Evolutionary conservation across 2,329 filamentous ascomycete genomes (phyloP), one percentile per base, ranked within the genome.

Genomic region (Hypoxylon sp.): DNA sequence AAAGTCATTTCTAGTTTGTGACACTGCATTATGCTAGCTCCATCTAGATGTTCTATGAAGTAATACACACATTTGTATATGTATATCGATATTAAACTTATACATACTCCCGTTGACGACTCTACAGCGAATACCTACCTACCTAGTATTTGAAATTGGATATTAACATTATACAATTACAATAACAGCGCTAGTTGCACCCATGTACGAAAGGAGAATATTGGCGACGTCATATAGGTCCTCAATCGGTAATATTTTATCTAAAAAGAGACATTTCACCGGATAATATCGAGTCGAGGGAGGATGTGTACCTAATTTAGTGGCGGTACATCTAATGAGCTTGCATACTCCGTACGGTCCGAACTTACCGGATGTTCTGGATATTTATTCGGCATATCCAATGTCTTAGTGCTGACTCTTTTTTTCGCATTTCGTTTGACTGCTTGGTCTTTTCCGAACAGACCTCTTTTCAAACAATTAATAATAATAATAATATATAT

Each of bases 301-400:
- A 17, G 46, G 23, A 3, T 9, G 19, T 43, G 21, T 55, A 63
- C n/a, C 32, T 56, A 65, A 63, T 63, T 55, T 63, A 58, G 21
- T 41, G 50, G 45, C 41, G 11, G 19, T 60, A 60, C 23, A 57
- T 43, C 41, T 59, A 48, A 61, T 28, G 34, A 59, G 53, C 10
- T 46, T 48, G 17, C 14, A 38, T 50, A 57, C 43, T 65, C 61
- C 59, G 50, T 52, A 32, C 50, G 45, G 61, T 68, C 68, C 68
- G 65, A 68, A 70, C 28, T 19, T 65, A 25, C 63, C 63, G 62
- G 34, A 41, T 14, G 14, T 43, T 21, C 10, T 43, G 17, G 38
- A 43, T 1, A 30, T 43, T 43, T 23, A 19, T 23, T 63, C 60
- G 57, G 63, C 64, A 67, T 43, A 60, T 46, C 34, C 53, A 21